Conservation (phyloP, 352 stramenopile species). For the Phytophthora idaei region DNA sequence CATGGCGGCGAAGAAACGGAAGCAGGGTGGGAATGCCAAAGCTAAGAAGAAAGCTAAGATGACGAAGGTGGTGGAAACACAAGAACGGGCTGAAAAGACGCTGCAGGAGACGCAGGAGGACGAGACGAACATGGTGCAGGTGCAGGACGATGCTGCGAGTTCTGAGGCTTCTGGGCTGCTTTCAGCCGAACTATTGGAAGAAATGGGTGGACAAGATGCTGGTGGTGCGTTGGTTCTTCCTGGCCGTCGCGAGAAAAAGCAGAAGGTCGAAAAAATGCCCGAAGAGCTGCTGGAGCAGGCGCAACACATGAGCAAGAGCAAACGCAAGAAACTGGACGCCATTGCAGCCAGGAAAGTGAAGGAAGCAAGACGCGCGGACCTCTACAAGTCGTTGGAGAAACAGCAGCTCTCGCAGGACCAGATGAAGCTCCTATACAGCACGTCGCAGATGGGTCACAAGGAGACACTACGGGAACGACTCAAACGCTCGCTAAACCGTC, state of each 20-base stretch:
- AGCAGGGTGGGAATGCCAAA: slow-evolving; percentile 38
- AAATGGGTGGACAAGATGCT: slow-evolving; percentile 61
- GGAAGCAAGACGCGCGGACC: slow-evolving; percentile 67
- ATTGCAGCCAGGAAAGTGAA: slow-evolving; percentile 81
- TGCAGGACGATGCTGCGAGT: slow-evolving; percentile 1
- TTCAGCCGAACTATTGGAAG: slow-evolving; percentile 65
- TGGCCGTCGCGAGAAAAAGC: slow-evolving; percentile 54
- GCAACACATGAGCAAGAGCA: slow-evolving; percentile 76
- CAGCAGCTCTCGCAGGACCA: slow-evolving; percentile 66
- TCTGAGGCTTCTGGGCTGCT: slow-evolving; percentile 44
- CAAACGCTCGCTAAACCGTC: slow-evolving; percentile 76
- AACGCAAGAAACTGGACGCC: slow-evolving; percentile 82
- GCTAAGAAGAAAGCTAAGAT: slow-evolving; percentile 58
- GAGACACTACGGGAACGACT: slow-evolving; percentile 80
- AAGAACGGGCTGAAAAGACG: slow-evolving; percentile 15
- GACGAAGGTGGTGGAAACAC: slow-evolving; percentile 3
- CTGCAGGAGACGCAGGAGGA: slow-evolving; percentile 23
- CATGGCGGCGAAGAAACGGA: slow-evolving; percentile 73
- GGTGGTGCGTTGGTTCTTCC: slow-evolving; percentile 69
- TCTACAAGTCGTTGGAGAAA: slow-evolving; percentile 82
- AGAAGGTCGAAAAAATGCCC: slow-evolving; percentile 53
- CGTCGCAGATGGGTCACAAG: slow-evolving; percentile 79
- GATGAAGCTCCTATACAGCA: slow-evolving; percentile 78
- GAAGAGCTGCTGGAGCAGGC: slow-evolving; percentile 71
- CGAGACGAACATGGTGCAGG: slow-evolving; percentile 20